phyloP scores from a whole-genome alignment of 495 filamentous ascomycete species.

The Penicillium longicatenatum region DNA sequence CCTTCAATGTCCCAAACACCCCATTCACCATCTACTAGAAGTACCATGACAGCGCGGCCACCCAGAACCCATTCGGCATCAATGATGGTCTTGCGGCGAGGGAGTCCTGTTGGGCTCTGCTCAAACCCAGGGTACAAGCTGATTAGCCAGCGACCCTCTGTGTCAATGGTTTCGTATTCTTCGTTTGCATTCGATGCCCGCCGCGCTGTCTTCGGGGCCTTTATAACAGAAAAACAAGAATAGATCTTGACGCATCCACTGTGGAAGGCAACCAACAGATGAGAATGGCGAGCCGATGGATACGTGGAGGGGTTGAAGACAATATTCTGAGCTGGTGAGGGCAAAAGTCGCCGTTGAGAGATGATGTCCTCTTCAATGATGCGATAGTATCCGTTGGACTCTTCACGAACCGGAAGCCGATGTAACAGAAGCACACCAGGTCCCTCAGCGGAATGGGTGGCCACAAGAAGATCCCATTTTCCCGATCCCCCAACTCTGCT shows the following conservation, averaged over 20 bases:
- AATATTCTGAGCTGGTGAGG: constrained; percentile 64
- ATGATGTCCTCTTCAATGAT: constrained; percentile 48
- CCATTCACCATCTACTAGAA: constrained; percentile 88
- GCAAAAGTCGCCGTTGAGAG: constrained; percentile 64
- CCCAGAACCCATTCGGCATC: constrained; percentile 81
- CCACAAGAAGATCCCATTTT: constrained; percentile 58
- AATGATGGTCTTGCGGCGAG: constrained; percentile 72
- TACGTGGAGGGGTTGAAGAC: constrained; percentile 70
- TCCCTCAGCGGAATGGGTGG: constrained; percentile 66
- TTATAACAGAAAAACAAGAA: constrained; percentile 45
- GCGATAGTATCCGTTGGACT: constrained; percentile 31
- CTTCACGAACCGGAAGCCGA: constrained; percentile 47
- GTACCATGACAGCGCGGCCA: constrained; percentile 72
- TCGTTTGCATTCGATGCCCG: constrained; percentile 28
- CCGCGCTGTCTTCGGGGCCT: constrained; percentile 27
- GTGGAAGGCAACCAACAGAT: constrained; percentile 66
- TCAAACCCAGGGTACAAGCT: constrained; percentile 71
- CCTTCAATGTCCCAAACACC: constrained; percentile 89
- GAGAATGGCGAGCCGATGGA: constrained; percentile 58
- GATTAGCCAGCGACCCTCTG: constrained; percentile 61
- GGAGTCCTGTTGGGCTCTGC: constrained; percentile 36
- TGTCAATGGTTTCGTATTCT: constrained; percentile 36
- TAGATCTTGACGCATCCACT: constrained; percentile 71
- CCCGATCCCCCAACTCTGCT: constrained; percentile 25
- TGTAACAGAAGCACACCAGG: constrained; percentile 63